A percentile compares a stretch with the other conserved stretches of the same genome.
phyloP scores from a whole-genome alignment of 257 asterid genomes.

The Capsicum chinense region DNA sequence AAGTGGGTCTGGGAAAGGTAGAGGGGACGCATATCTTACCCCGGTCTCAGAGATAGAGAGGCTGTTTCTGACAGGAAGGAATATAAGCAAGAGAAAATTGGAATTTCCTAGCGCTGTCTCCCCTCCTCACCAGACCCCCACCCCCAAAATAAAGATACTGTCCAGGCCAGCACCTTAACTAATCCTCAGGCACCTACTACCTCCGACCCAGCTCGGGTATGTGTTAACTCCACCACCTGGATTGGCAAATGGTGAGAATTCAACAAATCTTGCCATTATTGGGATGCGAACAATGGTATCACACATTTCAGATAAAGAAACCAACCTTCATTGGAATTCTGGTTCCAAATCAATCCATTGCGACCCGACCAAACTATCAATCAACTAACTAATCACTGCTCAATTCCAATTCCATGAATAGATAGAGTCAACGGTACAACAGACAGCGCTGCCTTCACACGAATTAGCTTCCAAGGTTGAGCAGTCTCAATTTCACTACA shows the following conservation, averaged over 20 bases:
- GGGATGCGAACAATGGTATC: not conserved
- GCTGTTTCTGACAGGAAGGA: not conserved
- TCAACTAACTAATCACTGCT: not conserved
- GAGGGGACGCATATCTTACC: not conserved
- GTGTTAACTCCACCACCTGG: not conserved
- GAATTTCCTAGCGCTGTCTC: not conserved
- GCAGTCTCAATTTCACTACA: too few relatives aligned
- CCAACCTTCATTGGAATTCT: not conserved
- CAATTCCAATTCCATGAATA: not conserved
- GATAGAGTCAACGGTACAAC: too few relatives aligned
- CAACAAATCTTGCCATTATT: not conserved
- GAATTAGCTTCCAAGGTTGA: too few relatives aligned
- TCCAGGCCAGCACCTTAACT: not conserved
- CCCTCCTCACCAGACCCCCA: not conserved
- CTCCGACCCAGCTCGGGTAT: not conserved
- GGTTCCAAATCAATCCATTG: not conserved
- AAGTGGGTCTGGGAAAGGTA: not conserved
- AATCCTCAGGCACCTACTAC: not conserved
- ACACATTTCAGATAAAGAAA: not conserved
- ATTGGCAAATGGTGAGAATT: not conserved
- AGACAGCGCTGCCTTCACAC: too few relatives aligned
- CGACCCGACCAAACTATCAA: not conserved
- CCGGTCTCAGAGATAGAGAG: not conserved
- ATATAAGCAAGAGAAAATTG: conserved; percentile 15
- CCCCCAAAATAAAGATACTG: not conserved